Evolutionary conservation across 108 stramenopile species (phyloP).

Genomic region (Parmales sp.): DNA sequence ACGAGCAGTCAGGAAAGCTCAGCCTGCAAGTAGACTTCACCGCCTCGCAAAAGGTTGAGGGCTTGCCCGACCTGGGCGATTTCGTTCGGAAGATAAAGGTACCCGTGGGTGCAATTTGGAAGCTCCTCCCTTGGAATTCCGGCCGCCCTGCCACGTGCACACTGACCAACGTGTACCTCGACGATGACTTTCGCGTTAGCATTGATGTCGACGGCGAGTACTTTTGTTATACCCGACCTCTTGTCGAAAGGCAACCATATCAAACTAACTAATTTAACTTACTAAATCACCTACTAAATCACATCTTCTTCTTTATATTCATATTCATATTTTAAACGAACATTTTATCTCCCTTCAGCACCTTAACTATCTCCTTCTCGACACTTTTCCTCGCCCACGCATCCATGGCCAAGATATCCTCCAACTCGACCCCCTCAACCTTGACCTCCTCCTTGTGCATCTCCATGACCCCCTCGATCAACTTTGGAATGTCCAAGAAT

Average conservation of each 20-base stretch:
- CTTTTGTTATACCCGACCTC: conserved; percentile 73
- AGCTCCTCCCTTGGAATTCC: conserved; percentile 74
- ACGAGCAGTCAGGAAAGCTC: conserved; percentile 19
- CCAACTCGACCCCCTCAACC: conserved; percentile 57
- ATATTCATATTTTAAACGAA: neutral
- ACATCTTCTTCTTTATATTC: neutral
- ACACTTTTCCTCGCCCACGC: conserved; percentile 76
- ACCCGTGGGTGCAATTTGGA: conserved; percentile 70
- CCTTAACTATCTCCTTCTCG: conserved; percentile 12
- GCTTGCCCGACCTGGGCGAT: conserved; percentile 61
- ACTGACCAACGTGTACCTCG: conserved; percentile 54
- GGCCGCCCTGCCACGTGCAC: conserved; percentile 55
- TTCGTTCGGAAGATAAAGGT: conserved; percentile 73
- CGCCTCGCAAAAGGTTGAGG: conserved; percentile 58
- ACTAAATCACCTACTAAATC: neutral
- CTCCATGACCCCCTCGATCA: conserved; percentile 87
- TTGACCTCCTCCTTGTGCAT: conserved; percentile 83
- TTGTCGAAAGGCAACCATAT: conserved; percentile 36
- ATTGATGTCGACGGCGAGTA: conserved; percentile 65
- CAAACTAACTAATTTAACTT: neutral
- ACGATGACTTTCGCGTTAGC: conserved; percentile 68
- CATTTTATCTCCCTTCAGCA: neutral
- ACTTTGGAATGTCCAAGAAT: conserved; percentile 80
- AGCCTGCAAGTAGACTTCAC: conserved; percentile 76
- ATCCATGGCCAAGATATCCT: conserved; percentile 86